Base-by-base conservation (phyloP, 2,329 filamentous ascomycete genomes). In the Chaetomium sp. region DNA sequence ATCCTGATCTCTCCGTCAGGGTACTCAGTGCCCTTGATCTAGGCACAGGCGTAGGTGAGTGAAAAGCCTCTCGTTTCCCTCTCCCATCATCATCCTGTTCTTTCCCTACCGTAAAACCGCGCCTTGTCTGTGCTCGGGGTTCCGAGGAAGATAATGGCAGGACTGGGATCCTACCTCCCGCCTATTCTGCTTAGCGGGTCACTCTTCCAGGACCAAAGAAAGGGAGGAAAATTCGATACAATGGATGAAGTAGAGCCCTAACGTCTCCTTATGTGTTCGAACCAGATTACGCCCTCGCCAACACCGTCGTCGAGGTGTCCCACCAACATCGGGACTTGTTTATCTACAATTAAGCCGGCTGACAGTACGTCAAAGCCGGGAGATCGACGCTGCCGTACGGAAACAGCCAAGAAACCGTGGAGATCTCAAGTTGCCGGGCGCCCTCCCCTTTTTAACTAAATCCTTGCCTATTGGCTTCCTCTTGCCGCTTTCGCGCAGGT, bases 251-350 rank as follows among this genome's bases (percentile, higher is more conserved):
- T 42, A 34, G 41, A 37, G 42, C 36, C 14, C 49, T 44, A 45
- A 56, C 49, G n/a, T 2, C 14, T 1, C 19, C 11, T 8, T 35
- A 1, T 14, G 40, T 27, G 19, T 27, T 27, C 2, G 3, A 27
- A 27, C 19, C 56, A 92, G 91, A 96, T 72, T 89, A 88, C 71
- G 79, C 78, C 52, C 79, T 89, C 37, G 87, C 85, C 58, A 84
- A 89, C 55, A 82, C 86, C 0, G 87, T 96, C 3, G 91, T 96
- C 12, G 88, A 96, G 56, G 86, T 84, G 38, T 94, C 90, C 37
- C 91, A 96, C 72, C 81, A 85, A 49, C 83, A 90, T 68, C 88
- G 87, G 67, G 77, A 84, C 59, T 86, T 97, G 51, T 96, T 96
- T 69, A 65, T 74, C 38, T 91, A 88, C 67, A 80, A 82, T n/a